Conservation (phyloP, 192 early-diverging fungal genomes). For the Paraglomus brasilianum region DNA sequence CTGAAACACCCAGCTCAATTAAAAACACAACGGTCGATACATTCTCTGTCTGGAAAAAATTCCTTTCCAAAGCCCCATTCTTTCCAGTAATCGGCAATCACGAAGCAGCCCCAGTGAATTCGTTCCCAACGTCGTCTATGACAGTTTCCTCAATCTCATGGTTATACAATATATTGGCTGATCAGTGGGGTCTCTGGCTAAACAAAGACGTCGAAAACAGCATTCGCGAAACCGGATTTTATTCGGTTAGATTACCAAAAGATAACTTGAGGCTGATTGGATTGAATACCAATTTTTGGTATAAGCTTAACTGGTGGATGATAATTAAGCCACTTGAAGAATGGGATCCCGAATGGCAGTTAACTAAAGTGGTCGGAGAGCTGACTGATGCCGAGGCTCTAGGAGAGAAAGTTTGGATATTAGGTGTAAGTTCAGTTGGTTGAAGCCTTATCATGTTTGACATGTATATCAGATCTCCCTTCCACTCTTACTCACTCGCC, state of each 20-base stretch:
- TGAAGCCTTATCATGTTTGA: not conserved
- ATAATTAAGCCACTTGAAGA: conserved; percentile 40
- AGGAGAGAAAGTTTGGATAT: conserved; percentile 58
- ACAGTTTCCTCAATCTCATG: conserved; percentile 31
- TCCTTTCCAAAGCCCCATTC: not conserved
- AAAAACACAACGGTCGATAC: not conserved
- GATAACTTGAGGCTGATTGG: conserved; percentile 50
- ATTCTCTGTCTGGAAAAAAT: not conserved
- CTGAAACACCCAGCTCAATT: conserved; percentile 12
- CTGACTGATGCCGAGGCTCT: conserved; percentile 52
- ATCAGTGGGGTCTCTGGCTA: conserved; percentile 55
- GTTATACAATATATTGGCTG: conserved; percentile 48
- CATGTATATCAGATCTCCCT: too few species aligned
- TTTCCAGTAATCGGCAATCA: conserved; percentile 30
- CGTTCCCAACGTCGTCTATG: conserved; percentile 25
- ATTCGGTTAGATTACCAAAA: conserved; percentile 42
- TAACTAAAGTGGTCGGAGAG: conserved; percentile 50
- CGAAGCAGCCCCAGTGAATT: conserved; percentile 26
- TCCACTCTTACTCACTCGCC: too few species aligned
- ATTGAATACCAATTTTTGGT: conserved; percentile 62
- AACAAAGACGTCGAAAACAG: conserved; percentile 38
- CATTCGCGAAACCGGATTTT: conserved; percentile 48
- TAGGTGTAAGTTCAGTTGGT: conserved; percentile 33
- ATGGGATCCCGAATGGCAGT: conserved; percentile 50
- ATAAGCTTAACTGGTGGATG: conserved; percentile 56